Percentiles rank a stretch among this genome's conserved stretches.
These are phyloP conservation scores for Stachybotrys echinatus DNA, from an alignment of 2,329 filamentous ascomycete genomes.

Conservation along the genomic window DNA sequence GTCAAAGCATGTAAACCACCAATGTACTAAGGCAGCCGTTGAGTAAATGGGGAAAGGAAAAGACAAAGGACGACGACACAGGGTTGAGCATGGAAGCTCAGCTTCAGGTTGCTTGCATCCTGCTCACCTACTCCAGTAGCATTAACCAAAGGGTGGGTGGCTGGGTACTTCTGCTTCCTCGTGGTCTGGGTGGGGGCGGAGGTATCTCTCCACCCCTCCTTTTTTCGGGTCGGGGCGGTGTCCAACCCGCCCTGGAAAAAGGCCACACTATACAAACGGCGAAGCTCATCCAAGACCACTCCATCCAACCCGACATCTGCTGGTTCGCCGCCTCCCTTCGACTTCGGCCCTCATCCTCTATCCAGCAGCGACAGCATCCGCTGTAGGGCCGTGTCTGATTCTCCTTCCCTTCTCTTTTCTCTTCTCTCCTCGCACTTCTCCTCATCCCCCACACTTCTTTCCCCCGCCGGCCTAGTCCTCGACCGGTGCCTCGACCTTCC, in stretches of 20 bases:
- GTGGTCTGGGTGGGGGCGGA: background rate
- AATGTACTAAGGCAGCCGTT: no score
- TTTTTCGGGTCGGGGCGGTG: conserved; percentile 3
- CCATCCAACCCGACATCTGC: background rate
- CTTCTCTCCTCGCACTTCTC: background rate
- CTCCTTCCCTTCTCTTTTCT: background rate
- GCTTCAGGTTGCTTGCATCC: no score
- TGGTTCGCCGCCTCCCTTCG: background rate
- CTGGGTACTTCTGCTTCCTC: background rate
- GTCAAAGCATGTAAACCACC: no score
- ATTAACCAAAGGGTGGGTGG: no score
- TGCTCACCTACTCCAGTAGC: no score
- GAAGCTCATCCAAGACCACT: background rate
- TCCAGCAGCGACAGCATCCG: background rate
- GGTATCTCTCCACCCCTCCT: conserved; percentile 5
- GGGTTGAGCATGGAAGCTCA: no score
- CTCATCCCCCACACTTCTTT: background rate
- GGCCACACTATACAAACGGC: background rate
- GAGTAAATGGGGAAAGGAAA: no score
- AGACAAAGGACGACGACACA: no score
- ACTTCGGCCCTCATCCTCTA: background rate
- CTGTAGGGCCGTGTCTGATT: background rate
- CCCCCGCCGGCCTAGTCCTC: background rate
- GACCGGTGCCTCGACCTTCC: conserved; percentile 13
- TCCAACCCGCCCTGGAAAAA: background rate